These are phyloP conservation scores for Diutina sp. DNA, from an alignment of 1,139 yeast species.

Conservation along the genomic window DNA sequence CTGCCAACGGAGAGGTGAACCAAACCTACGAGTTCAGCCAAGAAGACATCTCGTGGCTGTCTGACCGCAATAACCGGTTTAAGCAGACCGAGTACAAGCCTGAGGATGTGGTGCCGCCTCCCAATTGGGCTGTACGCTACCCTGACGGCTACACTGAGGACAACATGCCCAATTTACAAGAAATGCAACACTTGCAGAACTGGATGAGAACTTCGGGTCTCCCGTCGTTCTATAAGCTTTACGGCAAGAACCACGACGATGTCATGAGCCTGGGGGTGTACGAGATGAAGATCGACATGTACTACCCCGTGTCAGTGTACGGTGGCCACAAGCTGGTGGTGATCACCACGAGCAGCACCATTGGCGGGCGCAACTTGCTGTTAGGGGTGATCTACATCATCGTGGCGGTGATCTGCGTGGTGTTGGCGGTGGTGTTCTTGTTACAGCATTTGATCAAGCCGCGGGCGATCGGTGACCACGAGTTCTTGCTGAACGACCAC, in stretches of 20 bases:
- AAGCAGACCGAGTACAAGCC: slow-evolving; percentile 46
- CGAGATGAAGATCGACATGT: slow-evolving; percentile 43
- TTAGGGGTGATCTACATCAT: slow-evolving; percentile 56
- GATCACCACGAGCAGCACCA: slow-evolving; percentile 50
- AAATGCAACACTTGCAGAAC: slow-evolving; percentile 41
- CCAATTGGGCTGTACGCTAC: slow-evolving; percentile 52
- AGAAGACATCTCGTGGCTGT: slow-evolving; percentile 53
- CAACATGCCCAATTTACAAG: slow-evolving; percentile 48
- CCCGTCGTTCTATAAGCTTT: slow-evolving; percentile 55
- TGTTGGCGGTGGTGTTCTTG: slow-evolving; percentile 33
- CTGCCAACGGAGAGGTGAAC: slow-evolving; percentile 25
- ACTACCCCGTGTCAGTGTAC: slow-evolving; percentile 56
- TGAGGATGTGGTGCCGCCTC: slow-evolving; percentile 63
- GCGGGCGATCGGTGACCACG: slow-evolving; percentile 30
- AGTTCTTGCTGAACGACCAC: not conserved
- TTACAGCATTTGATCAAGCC: slow-evolving; percentile 36
- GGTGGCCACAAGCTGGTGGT: slow-evolving; percentile 64
- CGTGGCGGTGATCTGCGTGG: slow-evolving; percentile 42
- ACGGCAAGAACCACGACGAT: slow-evolving; percentile 41
- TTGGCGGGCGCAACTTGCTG: slow-evolving; percentile 61
- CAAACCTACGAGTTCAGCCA: slow-evolving; percentile 38
- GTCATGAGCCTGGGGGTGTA: slow-evolving; percentile 46
- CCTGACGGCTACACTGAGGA: slow-evolving; percentile 62
- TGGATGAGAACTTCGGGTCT: slow-evolving; percentile 85
- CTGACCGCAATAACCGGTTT: slow-evolving; percentile 42